Evolutionary conservation across 208 protist genomes (phyloP).

Genomic region (Crithidia acanthocephali): DNA sequence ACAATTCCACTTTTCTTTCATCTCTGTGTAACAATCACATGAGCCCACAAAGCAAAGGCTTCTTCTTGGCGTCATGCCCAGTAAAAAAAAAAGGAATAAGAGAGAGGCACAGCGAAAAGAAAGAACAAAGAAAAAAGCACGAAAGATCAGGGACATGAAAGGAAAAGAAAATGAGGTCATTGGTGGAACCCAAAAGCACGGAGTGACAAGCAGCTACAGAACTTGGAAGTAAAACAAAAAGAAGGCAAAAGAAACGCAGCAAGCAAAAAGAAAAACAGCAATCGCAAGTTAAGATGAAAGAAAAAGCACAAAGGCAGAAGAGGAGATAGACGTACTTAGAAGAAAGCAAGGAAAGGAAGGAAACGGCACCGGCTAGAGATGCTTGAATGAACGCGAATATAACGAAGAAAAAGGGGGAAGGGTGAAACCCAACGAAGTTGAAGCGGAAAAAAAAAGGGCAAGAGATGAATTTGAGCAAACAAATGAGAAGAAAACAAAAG

Average conservation of each 20-base stretch:
- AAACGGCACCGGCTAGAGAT: background rate
- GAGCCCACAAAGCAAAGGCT: too few relatives aligned
- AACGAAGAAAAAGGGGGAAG: too few relatives aligned
- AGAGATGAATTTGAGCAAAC: background rate
- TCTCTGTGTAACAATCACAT: too few relatives aligned
- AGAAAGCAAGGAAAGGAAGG: conserved; percentile 10
- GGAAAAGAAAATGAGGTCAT: background rate
- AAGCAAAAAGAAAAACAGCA: background rate
- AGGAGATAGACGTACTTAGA: conserved; percentile 1
- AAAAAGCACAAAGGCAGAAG: background rate
- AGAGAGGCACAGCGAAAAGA: background rate
- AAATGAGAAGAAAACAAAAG: background rate
- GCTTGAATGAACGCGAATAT: background rate
- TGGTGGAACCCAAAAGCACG: background rate
- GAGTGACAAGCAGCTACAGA: background rate
- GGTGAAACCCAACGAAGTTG: too few relatives aligned
- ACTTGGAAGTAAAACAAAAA: background rate
- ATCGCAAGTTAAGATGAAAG: conserved; percentile 2
- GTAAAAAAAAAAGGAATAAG: too few relatives aligned
- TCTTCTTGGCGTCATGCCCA: too few relatives aligned
- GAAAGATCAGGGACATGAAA: background rate
- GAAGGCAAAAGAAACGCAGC: background rate
- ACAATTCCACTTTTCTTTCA: background rate
- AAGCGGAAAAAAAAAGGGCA: too few relatives aligned
- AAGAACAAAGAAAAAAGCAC: background rate